These are phyloP conservation scores for Xylaria venustula DNA, from an alignment of 495 filamentous ascomycete species.

Conservation along the genomic window DNA sequence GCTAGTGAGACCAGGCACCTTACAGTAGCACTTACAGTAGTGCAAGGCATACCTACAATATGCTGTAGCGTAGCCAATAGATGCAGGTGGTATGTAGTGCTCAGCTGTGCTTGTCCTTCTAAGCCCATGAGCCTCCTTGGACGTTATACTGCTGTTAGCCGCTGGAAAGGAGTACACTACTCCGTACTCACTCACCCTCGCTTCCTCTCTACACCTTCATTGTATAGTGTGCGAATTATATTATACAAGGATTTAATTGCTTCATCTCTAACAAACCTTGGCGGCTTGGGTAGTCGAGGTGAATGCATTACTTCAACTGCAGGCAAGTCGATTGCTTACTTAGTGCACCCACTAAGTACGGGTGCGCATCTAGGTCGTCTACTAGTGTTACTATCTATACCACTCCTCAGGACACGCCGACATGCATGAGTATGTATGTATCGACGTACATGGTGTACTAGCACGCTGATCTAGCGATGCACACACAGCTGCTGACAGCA, in stretches of 20 bases:
- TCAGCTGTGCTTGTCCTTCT: background rate
- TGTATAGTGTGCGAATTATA: no score
- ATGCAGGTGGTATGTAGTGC: background rate
- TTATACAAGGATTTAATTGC: background rate
- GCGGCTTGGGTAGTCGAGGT: no score
- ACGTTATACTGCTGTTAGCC: background rate
- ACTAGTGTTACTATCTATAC: slow-evolving; percentile 6
- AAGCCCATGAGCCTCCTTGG: background rate
- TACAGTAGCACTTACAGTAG: background rate
- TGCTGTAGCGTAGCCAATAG: background rate
- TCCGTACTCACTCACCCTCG: no score
- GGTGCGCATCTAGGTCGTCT: no score
- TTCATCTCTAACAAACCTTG: background rate
- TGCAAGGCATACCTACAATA: no score
- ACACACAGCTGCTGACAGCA: slow-evolving; percentile 2
- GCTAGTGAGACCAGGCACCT: no score
- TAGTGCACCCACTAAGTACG: no score
- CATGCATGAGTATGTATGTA: slow-evolving; percentile 7
- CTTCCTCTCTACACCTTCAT: no score
- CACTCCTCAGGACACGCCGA: slow-evolving; percentile 1
- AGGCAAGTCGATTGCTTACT: no score
- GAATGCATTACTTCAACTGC: no score
- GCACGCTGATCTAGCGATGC: background rate
- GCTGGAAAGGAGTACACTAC: background rate
- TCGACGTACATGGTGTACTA: no score